phyloP scores from a whole-genome alignment of 2,329 filamentous ascomycete genomes.

The Zymoseptoria passerinii region DNA sequence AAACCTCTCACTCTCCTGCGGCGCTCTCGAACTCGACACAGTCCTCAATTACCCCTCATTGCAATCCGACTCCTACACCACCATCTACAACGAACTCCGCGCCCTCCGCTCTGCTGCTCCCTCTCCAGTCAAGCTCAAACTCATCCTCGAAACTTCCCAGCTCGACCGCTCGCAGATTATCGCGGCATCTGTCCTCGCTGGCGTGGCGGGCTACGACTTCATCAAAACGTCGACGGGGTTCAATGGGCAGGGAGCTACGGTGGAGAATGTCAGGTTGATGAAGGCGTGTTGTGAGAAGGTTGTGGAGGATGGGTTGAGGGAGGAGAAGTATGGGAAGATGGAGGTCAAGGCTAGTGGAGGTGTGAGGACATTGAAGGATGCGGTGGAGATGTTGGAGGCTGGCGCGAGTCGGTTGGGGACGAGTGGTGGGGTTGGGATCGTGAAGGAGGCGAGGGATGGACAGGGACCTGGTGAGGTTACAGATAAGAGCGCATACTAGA shows the following conservation, averaged over 20 bases:
- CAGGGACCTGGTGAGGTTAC: neutral
- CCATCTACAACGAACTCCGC: constrained; percentile 46
- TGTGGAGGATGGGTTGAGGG: constrained; percentile 24
- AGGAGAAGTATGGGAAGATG: constrained; percentile 28
- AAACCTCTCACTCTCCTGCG: constrained; percentile 39
- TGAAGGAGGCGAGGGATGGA: constrained; percentile 38
- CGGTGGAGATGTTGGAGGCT: constrained; percentile 46
- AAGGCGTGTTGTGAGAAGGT: constrained; percentile 39
- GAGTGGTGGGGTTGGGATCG: constrained; percentile 48
- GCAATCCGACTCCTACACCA: constrained; percentile 33
- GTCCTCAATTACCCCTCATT: constrained; percentile 49
- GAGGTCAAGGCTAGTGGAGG: constrained; percentile 54
- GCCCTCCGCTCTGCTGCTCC: constrained; percentile 43
- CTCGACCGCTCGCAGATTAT: constrained; percentile 43
- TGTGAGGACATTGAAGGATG: constrained; percentile 43
- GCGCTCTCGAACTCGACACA: constrained; percentile 51
- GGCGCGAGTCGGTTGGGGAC: constrained; percentile 51
- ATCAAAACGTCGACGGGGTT: constrained; percentile 56
- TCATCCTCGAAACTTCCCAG: constrained; percentile 53
- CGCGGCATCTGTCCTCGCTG: constrained; percentile 45
- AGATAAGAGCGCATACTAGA: neutral
- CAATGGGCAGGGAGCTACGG: constrained; percentile 45
- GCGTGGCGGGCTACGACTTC: constrained; percentile 47
- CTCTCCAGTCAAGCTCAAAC: constrained; percentile 40
- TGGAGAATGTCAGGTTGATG: constrained; percentile 49